Percentiles rank a stretch among this genome's conserved stretches.
Conservation (phyloP, 495 filamentous ascomycete genomes). For the Xylaria castorea region DNA sequence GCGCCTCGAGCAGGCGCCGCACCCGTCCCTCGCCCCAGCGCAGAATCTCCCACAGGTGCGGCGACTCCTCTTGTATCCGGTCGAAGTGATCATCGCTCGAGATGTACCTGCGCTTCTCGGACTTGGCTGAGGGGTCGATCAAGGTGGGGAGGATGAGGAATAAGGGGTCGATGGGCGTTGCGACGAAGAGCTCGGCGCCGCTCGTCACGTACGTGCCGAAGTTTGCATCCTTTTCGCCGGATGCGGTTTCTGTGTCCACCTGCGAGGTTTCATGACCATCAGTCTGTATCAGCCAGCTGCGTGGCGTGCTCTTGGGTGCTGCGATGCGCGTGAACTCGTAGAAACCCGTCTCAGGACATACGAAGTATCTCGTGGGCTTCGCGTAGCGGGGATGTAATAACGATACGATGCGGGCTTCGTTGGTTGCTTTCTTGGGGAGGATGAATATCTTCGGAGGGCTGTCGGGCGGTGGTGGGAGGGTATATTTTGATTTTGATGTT, state of each 20-base stretch:
- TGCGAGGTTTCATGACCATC: slow-evolving; percentile 18
- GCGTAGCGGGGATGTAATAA: slow-evolving; percentile 78
- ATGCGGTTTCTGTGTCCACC: slow-evolving; percentile 24
- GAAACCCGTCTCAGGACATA: slow-evolving; percentile 79
- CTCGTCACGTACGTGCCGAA: slow-evolving; percentile 52
- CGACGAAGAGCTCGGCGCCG: slow-evolving; percentile 74
- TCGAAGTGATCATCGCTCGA: slow-evolving; percentile 84
- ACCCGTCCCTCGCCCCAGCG: slow-evolving; percentile 49
- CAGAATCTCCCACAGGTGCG: slow-evolving; percentile 65
- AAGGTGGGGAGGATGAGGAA: slow-evolving; percentile 83
- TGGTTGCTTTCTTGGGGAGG: slow-evolving; percentile 70
- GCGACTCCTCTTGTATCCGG: slow-evolving; percentile 57
- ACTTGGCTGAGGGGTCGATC: slow-evolving; percentile 30
- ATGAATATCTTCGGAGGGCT: slow-evolving; percentile 76
- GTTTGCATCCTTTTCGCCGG: slow-evolving; percentile 26
- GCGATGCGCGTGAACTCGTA: slow-evolving; percentile 86
- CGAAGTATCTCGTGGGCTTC: slow-evolving; percentile 72
- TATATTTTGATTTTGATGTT: slow-evolving; percentile 44
- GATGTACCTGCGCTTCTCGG: slow-evolving; percentile 70
- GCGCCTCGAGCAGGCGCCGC: slow-evolving; percentile 43
- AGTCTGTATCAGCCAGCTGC: slow-evolving; percentile 71
- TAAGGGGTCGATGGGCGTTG: slow-evolving; percentile 82
- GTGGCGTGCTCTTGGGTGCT: slow-evolving; percentile 63
- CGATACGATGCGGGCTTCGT: slow-evolving; percentile 72
- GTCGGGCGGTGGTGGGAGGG: slow-evolving; percentile 42